Evolutionary conservation across 805 yeast genomes (phyloP), one percentile per base, ranked within the genome.

Genomic region (Lachancea dasiensis): DNA sequence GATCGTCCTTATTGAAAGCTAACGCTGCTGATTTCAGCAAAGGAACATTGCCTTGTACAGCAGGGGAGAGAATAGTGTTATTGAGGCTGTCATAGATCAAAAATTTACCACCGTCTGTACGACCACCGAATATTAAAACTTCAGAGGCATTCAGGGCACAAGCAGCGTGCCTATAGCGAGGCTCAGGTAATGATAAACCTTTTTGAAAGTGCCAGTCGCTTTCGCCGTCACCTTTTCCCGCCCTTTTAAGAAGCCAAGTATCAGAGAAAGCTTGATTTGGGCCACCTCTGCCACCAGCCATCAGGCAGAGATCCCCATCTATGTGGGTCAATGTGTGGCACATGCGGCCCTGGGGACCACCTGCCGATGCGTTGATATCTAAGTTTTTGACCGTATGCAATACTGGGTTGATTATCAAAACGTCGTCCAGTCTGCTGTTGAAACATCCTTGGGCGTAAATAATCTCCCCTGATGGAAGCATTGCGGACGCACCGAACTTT

Each of bases 281-380:
- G 1, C 76, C 68, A 2, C 69, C 59, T 43, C 94, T 68, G 3
- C 95, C 95, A 3, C 92, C 94, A 23, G 75, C 59, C 3, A 81
- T 44, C 1, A 79, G 38, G 0, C 63, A 29, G 0, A 48, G 51
- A 1, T 54, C 52, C 10, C 53, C 46, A 2, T 41, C 48, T 1
- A 72, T 26, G 0, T 51, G 38, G 0, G 73, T 67, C 23, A 76
- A 47, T 0, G 78, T 64, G 48, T 82, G 89, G 42, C 81, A 69
- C 75, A 77, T 71, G 40, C 89, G 64, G 6, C 75, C 64, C 0
- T 56, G 40, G 0, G 52, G 56, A 13, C 7, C 21, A 7, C 6
- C 28, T 8, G 16, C 16, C 5, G 21, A 13, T 15, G 33, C 9
- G 16, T 16, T 18, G 13, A 27, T 17, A 11, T 15, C 30, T 3